Base-by-base conservation (phyloP, 108 stramenopile genomes). In the Craspedostauros australis region DNA sequence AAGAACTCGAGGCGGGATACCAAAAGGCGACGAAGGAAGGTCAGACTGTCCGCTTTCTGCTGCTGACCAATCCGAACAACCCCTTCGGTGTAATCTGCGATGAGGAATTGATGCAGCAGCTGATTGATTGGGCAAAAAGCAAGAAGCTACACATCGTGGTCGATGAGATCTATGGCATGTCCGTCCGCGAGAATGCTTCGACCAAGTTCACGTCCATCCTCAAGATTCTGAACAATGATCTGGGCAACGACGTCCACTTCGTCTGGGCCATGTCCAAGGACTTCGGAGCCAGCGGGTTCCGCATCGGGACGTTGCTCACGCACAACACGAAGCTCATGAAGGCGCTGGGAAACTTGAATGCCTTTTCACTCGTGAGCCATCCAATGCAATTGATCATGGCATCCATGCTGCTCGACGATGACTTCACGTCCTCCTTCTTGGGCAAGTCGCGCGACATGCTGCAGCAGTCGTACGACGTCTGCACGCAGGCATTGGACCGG, bases 261-360 rank as follows among this genome's bases (percentile, higher is more conserved):
- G 53, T 74, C 12, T 62, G 50, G 12, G 47, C 46, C 18, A 55
- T 74, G 3, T 58, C 55, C 44, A 75, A 75, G 55, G 73, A 75
- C 46, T 70, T 64, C 58, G 66, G 53, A 12, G 23, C 49, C 39
- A 70, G 68, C 49, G 73, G 73, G 1, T 40, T 75, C 15, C 52
- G 73, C 6, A 57, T 68, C 7, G 73, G 73, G 7, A 57, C 57
- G 16, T 29, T 66, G 5, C 41, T 61, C n/a, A 27, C 68, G 25
- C 60, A 70, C 46, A 70, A 70, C 45, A 62, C 31, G 21, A 20
- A 28, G 16, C 31, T 62, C 3, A 24, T 53, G 4, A 20, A 27
- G 5, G 50, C 51, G 18, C 16, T 62, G 50, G 61, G 38, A 19
- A 41, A n/a, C 5, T 29, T 62, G 29, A 36, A 34, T 19, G 44